Base-by-base conservation (phyloP, 1,284 basidiomycete species). In the Microbotryum silenes-acaulis region DNA sequence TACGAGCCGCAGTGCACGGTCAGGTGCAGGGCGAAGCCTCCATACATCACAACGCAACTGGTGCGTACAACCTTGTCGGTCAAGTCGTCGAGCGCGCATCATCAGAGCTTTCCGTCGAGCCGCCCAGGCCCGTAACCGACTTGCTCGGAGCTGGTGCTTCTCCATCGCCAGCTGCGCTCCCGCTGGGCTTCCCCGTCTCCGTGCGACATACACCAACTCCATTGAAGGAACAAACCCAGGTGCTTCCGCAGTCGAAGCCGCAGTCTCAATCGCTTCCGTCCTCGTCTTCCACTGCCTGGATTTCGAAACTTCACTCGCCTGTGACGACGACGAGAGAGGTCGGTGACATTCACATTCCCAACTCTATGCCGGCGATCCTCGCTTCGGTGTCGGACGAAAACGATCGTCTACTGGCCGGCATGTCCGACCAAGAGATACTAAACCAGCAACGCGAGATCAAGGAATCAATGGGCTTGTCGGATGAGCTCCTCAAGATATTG, bases 391-490 rank as follows among this genome's bases (percentile, higher is more conserved):
- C 75, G 55, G 69, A 74, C 53, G 82, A 85, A 71, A 87, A 87
- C 70, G 78, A 80, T 59, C 72, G 74, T 25, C 75, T 77, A 20
- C 79, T 87, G 7, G 78, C 77, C 9, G 72, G 70, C 2, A 87
- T 88, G 85, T 78, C 78, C 6, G 77, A 79, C 9, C 79, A 81
- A 37, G 82, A 88, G 69, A 77, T 81, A 20, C 79, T 82, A 59
- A 74, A 79, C 57, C 85, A 85, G 71, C 77, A 80, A 59, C 75
- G 77, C 59, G 83, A 87, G 67, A 82, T 89, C 46, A 67, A 86
- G 46, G 81, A 85, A 63, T 78, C 80, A 51, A 86, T 90, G 75
- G 88, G 88, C 0, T 71, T 88, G 31, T 79, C 80, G 10, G 84
- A 84, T 47, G 77, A 85, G 3, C 69, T 91, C 66, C 78, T 77